Conservation (phyloP, 352 stramenopile species). For the Peronosclerospora sorghi region DNA sequence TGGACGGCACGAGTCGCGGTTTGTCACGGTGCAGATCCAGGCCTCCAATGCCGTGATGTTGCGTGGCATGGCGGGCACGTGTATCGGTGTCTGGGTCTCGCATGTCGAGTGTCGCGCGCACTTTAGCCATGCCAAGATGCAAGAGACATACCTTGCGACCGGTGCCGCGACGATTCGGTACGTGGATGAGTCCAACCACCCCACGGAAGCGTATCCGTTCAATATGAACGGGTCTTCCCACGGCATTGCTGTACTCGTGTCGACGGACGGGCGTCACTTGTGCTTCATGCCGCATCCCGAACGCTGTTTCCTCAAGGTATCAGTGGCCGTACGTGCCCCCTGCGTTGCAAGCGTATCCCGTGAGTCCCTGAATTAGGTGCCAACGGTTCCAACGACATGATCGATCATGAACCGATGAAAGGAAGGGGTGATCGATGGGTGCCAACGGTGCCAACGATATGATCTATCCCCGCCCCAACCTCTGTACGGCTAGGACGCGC, state of each 20-base stretch:
- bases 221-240: constrained; percentile 97
- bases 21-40: constrained; percentile 93
- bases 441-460: constrained; percentile 76
- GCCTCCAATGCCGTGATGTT: constrained; percentile 93
- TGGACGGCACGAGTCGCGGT: constrained; percentile 93
- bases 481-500: no score
- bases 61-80: constrained; percentile 95
- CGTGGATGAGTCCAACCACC: constrained; percentile 91
- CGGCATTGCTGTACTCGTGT: constrained; percentile 95
- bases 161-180: constrained; percentile 94
- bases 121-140: constrained; percentile 90
- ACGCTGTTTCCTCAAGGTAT: constrained; percentile 94
- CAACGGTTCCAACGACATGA: constrained; percentile 99
- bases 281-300: constrained; percentile 99
- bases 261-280: constrained; percentile 93
- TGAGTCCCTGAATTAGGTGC: constrained; percentile 94
- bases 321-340: constrained; percentile 94
- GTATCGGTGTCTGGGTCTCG: constrained; percentile 97
- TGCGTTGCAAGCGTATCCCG: constrained; percentile 66
- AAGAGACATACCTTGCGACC: constrained; percentile 82
- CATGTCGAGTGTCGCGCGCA: constrained; percentile 87
- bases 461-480: no score
- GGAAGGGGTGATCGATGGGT: no score
- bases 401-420: no score
- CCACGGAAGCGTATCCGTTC: constrained; percentile 96